These are phyloP conservation scores for Cryptococcus sp. DNA, from an alignment of 1,284 basidiomycete genomes.

Conservation along the genomic window DNA sequence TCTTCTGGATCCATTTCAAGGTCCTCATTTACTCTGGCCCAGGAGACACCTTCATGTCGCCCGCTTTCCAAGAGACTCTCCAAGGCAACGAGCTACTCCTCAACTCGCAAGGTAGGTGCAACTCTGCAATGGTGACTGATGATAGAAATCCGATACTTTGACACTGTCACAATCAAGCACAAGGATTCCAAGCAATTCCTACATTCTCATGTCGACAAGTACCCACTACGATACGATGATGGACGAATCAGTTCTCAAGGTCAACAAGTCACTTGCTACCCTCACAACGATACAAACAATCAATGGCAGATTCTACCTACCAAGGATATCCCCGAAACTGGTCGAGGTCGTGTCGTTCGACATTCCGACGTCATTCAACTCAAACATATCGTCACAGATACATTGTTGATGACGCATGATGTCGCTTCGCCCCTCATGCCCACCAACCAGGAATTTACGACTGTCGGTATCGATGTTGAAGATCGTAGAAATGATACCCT, in stretches of 20 bases:
- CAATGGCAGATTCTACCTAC: conserved; percentile 94
- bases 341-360: conserved; percentile 80
- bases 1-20: conserved; percentile 95
- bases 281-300: conserved; percentile 69
- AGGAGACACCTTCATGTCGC: conserved; percentile 96
- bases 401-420: conserved; percentile 86
- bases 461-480: conserved; percentile 63
- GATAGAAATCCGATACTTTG: conserved; percentile 87
- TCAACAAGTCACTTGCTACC: conserved; percentile 98
- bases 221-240: conserved; percentile 93
- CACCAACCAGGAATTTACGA: conserved; percentile 98
- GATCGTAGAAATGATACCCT: conserved; percentile 78
- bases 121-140: neutral
- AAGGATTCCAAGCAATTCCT: conserved; percentile 88
- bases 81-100: conserved; percentile 85
- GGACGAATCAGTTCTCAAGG: conserved; percentile 94
- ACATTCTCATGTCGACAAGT: conserved; percentile 85
- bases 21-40: conserved; percentile 86
- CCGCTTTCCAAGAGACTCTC: conserved; percentile 95
- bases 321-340: conserved; percentile 80
- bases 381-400: conserved; percentile 79
- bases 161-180: conserved; percentile 82
- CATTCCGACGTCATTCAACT: conserved; percentile 87
- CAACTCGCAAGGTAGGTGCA: conserved; percentile 71
- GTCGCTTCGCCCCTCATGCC: conserved; percentile 96